phyloP scores from a whole-genome alignment of 2,329 filamentous ascomycete species.

The Pestalotiopsis sp. region DNA sequence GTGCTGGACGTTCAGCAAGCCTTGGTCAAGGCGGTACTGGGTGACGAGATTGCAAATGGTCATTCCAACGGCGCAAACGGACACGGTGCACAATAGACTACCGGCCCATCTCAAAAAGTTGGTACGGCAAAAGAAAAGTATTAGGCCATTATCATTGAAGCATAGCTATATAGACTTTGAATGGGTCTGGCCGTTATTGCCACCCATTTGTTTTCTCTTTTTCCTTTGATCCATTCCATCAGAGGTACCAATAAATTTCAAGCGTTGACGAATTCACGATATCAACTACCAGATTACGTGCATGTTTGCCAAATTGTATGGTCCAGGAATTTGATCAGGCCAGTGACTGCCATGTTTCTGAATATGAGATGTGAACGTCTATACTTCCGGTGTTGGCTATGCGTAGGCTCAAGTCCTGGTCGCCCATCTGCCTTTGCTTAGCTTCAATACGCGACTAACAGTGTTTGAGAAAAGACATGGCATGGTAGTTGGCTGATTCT shows the following conservation, averaged over 20 bases:
- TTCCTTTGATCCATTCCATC: background rate
- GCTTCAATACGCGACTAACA: too few species aligned
- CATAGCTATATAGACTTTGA: background rate
- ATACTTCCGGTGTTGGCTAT: too few species aligned
- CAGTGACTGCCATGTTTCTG: too few species aligned
- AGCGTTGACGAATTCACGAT: background rate
- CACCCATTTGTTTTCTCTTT: background rate
- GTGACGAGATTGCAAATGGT: conserved; percentile 4
- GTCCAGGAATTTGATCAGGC: too few species aligned
- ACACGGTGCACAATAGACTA: conserved; percentile 6
- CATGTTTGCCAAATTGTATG: too few species aligned
- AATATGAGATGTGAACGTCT: too few species aligned
- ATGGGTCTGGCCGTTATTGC: background rate
- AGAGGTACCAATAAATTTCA: background rate
- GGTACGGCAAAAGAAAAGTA: background rate
- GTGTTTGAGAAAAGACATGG: too few species aligned
- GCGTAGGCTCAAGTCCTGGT: too few species aligned
- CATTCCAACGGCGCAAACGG: conserved; percentile 8
- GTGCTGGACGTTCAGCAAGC: conserved; percentile 81
- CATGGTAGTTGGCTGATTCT: too few species aligned
- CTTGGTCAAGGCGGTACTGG: conserved; percentile 69
- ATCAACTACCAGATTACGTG: too few species aligned
- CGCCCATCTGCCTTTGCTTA: too few species aligned
- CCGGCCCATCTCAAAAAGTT: background rate
- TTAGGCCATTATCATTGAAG: background rate